These are phyloP conservation scores for Epichloe gansuensis DNA, from an alignment of 2,329 filamentous ascomycete species.

Conservation along the genomic window DNA sequence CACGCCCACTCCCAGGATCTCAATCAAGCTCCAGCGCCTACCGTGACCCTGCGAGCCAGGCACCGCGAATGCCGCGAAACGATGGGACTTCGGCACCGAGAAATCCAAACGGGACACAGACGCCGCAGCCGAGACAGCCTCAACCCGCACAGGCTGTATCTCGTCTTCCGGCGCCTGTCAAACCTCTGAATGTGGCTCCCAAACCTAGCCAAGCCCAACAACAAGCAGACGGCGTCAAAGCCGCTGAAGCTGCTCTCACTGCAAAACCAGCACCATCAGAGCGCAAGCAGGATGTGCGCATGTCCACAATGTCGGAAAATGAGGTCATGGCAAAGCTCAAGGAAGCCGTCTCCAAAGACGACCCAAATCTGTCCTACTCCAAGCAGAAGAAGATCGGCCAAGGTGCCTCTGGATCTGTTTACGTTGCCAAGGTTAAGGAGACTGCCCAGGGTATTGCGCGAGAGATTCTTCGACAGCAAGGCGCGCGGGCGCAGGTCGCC, in stretches of 20 bases:
- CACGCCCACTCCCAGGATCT: slow-evolving; percentile 33
- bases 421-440: slow-evolving; percentile 91
- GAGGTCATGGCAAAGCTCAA: slow-evolving; percentile 95
- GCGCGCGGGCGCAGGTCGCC: slow-evolving; percentile 75
- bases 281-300: slow-evolving; percentile 83
- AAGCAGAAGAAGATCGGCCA: slow-evolving; percentile 99
- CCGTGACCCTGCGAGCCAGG: slow-evolving; percentile 28
- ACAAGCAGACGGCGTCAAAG: slow-evolving; percentile 60
- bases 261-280: slow-evolving; percentile 63
- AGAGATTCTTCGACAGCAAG: slow-evolving; percentile 66
- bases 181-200: slow-evolving; percentile 64
- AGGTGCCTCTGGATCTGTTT: slow-evolving; percentile 93
- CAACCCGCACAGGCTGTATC: slow-evolving; percentile 31
- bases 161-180: slow-evolving; percentile 51
- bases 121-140: slow-evolving; percentile 34
- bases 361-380: slow-evolving; percentile 88
- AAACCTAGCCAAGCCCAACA: slow-evolving; percentile 42
- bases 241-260: slow-evolving; percentile 78
- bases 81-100: slow-evolving; percentile 42
- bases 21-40: slow-evolving; percentile 37
- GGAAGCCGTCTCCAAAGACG: slow-evolving; percentile 89
- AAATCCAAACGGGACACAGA: slow-evolving; percentile 41
- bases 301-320: slow-evolving; percentile 95
- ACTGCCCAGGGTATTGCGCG: slow-evolving; percentile 74
- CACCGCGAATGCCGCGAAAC: slow-evolving; percentile 31